Conservation (phyloP, 139 green algal species). For the Chlamydomonas sphaeroides region DNA sequence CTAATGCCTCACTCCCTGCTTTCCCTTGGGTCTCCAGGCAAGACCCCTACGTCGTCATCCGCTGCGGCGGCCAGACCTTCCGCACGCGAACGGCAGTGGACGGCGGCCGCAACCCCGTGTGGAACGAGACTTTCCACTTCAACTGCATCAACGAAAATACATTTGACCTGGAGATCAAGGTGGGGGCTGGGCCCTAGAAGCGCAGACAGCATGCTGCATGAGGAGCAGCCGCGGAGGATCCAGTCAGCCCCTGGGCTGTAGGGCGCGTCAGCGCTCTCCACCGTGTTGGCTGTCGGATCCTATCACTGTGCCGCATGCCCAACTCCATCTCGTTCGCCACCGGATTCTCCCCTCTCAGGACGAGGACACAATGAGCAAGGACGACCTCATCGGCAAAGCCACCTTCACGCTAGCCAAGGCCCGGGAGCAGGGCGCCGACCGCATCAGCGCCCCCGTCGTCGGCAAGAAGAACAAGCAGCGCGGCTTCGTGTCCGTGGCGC, state of each 20-base stretch:
- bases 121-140: conserved; percentile 44
- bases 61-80: conserved; percentile 17
- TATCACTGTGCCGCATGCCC: too few relatives aligned
- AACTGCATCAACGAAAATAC: conserved; percentile 35
- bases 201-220: too few relatives aligned
- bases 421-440: neutral
- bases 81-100: conserved; percentile 6
- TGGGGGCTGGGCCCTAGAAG: neutral
- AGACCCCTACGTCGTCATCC: conserved; percentile 39
- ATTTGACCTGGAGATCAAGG: conserved; percentile 15
- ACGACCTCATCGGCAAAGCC: conserved; percentile 30
- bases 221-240: too few relatives aligned
- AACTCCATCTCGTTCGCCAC: too few relatives aligned
- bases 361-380: neutral
- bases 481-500: conserved; percentile 25
- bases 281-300: too few relatives aligned
- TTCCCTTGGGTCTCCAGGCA: neutral
- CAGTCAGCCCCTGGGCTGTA: too few relatives aligned
- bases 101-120: conserved; percentile 28
- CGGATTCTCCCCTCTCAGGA: neutral
- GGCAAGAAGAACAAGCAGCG: conserved; percentile 18
- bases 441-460: neutral
- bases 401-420: conserved; percentile 2
- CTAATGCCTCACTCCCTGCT: neutral
- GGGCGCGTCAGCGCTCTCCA: too few relatives aligned